Evolutionary conservation across 768 basidiomycete species (phyloP).

Genomic region (Boletus sensibilis): DNA sequence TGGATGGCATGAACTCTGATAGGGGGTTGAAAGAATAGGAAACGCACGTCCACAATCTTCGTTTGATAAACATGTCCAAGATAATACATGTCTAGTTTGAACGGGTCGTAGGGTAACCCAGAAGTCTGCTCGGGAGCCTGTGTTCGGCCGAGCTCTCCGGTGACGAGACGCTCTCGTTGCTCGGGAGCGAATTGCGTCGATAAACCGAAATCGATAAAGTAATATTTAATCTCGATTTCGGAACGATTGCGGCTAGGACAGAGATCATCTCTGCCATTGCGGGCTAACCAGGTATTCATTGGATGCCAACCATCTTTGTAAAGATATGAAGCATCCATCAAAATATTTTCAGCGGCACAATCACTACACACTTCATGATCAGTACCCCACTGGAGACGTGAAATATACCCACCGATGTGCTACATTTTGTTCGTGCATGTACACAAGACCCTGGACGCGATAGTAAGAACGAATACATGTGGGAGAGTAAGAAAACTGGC

Average conservation of each 20-base stretch:
- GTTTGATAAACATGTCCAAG: constrained; percentile 25
- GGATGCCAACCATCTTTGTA: constrained; percentile 33
- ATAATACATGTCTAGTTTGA: constrained; percentile 31
- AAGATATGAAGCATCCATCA: constrained; percentile 28
- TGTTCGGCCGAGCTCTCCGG: constrained; percentile 8
- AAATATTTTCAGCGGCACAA: constrained; percentile 30
- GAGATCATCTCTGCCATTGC: constrained; percentile 11
- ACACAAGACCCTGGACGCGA: constrained; percentile 31
- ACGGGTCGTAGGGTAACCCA: constrained; percentile 27
- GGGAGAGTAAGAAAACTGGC: neutral
- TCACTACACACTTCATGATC: constrained; percentile 18
- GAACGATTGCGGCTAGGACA: constrained; percentile 26
- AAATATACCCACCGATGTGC: constrained; percentile 32
- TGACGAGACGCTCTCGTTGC: neutral
- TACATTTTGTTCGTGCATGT: constrained; percentile 36
- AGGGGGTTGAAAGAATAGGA: neutral
- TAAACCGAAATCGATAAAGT: constrained; percentile 38
- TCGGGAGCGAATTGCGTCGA: constrained; percentile 27
- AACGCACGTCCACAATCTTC: constrained; percentile 17
- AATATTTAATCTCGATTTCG: constrained; percentile 29
- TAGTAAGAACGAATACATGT: neutral
- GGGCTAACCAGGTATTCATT: neutral
- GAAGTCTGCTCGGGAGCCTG: constrained; percentile 24
- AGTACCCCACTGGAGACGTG: rapidly evolving
- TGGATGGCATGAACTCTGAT: neutral